Evolutionary conservation across 2,329 filamentous ascomycete species (phyloP).

Genomic region (Alternaria consortialis): DNA sequence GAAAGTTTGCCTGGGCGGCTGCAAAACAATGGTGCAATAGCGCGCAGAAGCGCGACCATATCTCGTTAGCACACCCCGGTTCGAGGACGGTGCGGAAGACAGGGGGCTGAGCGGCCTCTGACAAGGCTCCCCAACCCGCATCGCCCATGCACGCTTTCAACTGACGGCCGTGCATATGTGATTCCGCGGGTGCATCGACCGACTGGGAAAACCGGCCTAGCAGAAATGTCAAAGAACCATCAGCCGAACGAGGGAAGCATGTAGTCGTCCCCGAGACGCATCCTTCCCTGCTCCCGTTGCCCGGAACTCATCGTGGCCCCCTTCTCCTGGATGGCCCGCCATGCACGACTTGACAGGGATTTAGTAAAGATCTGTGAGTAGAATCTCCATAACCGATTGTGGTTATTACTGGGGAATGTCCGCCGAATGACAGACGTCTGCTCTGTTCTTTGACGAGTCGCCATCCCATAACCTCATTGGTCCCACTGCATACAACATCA

Average conservation of each 20-base stretch:
- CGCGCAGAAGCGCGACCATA: constrained; percentile 29
- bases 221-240: constrained; percentile 50
- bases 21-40: constrained; percentile 40
- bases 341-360: constrained; percentile 49
- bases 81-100: constrained; percentile 41
- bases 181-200: constrained; percentile 48
- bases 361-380: constrained; percentile 46
- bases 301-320: constrained; percentile 48
- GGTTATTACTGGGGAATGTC: constrained; percentile 53
- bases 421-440: constrained; percentile 43
- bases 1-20: constrained; percentile 35
- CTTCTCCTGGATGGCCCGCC: constrained; percentile 51
- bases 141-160: constrained; percentile 39
- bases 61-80: constrained; percentile 32
- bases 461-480: constrained; percentile 42
- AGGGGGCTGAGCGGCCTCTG: constrained; percentile 35
- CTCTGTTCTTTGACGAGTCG: constrained; percentile 43
- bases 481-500: constrained; percentile 34
- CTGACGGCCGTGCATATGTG: constrained; percentile 41
- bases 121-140: constrained; percentile 39
- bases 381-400: constrained; percentile 47
- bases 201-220: constrained; percentile 41
- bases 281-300: constrained; percentile 48
- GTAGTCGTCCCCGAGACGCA: constrained; percentile 44
- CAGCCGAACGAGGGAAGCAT: constrained; percentile 53